Conservation (phyloP, 495 filamentous ascomycete genomes). For the Aspergillus coremiiformis region DNA sequence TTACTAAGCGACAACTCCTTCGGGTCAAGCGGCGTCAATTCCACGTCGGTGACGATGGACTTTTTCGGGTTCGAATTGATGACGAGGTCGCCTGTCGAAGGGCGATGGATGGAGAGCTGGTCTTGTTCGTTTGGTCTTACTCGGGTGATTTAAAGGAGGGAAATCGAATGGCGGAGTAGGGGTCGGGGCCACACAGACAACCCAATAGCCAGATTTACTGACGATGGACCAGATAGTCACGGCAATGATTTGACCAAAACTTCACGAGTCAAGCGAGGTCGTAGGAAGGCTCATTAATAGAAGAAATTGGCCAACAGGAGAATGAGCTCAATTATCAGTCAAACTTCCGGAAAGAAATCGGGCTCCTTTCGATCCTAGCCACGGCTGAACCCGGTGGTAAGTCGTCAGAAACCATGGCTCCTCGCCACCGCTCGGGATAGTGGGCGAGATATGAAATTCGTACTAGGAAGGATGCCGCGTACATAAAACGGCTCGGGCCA, state of each 20-base stretch:
- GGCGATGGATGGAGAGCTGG: neutral
- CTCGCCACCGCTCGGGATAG: neutral
- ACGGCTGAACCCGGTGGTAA: neutral
- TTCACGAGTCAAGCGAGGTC: neutral
- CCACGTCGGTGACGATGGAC: neutral
- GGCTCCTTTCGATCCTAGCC: neutral
- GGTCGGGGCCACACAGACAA: conserved; percentile 1
- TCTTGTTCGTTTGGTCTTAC: neutral
- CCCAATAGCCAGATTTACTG: conserved; percentile 5
- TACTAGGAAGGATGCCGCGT: neutral
- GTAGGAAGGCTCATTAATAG: neutral
- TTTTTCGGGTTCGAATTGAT: neutral
- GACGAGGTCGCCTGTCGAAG: neutral
- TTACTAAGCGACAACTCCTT: neutral
- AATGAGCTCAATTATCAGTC: neutral
- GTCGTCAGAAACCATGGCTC: neutral
- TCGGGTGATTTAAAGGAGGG: neutral
- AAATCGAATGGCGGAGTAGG: conserved; percentile 1
- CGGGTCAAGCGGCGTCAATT: neutral
- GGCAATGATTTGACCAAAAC: conserved; percentile 7
- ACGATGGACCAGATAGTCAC: conserved; percentile 3
- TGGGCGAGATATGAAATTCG: neutral
- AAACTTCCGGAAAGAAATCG: neutral
- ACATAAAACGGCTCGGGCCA: neutral
- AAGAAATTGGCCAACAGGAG: neutral